Conservation (phyloP, 2,329 filamentous ascomycete genomes). For the Fonsecaea monophora region DNA sequence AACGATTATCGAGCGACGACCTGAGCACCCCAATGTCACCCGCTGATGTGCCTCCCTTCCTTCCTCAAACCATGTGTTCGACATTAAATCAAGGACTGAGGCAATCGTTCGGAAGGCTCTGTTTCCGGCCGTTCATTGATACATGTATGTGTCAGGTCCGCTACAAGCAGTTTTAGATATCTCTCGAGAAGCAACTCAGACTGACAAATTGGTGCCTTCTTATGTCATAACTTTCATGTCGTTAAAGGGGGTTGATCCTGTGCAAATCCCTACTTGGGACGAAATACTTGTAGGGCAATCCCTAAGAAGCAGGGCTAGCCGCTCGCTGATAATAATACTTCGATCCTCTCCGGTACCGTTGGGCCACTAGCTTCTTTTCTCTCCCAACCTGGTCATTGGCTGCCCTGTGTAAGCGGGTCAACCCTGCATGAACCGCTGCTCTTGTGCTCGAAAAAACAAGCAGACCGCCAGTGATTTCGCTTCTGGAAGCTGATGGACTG, state of each 20-base stretch:
- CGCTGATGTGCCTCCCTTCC: not conserved
- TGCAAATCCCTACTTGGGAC: not conserved
- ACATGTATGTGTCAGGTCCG: not conserved
- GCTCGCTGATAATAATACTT: slow-evolving; percentile 4
- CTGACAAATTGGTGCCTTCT: not conserved
- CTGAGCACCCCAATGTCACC: not conserved
- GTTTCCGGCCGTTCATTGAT: not conserved
- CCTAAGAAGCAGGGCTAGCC: slow-evolving; percentile 5
- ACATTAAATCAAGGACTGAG: slow-evolving; percentile 1
- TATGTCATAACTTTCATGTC: slow-evolving; percentile 14
- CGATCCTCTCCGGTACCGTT: slow-evolving; percentile 12
- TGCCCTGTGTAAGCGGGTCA: slow-evolving; percentile 29
- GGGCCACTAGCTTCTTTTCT: slow-evolving; percentile 3
- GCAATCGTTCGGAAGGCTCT: slow-evolving; percentile 8
- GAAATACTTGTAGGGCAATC: not conserved
- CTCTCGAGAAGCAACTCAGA: not conserved
- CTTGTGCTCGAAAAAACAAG: slow-evolving; percentile 17
- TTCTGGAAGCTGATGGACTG: slow-evolving; percentile 23
- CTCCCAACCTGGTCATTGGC: slow-evolving; percentile 24
- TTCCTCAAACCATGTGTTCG: not conserved
- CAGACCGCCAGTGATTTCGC: slow-evolving; percentile 31
- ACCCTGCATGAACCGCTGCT: slow-evolving; percentile 30
- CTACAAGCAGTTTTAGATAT: not conserved
- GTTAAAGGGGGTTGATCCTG: slow-evolving; percentile 4
- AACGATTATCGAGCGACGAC: slow-evolving; percentile 9